Percentiles rank a stretch among this genome's conserved stretches.
Evolutionary conservation across 176 grass and related monocot species (phyloP).

Genomic region (Zizania latifolia): DNA sequence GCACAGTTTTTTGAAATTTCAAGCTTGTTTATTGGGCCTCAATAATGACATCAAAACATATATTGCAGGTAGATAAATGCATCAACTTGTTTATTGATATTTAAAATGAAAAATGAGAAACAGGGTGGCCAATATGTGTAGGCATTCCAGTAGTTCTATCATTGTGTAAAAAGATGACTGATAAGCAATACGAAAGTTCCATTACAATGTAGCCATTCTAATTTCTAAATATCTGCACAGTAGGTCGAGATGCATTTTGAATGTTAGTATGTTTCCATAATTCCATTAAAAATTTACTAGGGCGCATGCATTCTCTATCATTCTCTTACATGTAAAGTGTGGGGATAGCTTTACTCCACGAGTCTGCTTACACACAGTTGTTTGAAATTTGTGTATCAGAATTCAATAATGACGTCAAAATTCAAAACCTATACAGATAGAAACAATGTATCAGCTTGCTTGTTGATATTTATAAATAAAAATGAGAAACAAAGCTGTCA

Average conservation of each 20-base stretch:
- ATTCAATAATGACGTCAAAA: not conserved
- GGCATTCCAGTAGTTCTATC: too few species aligned
- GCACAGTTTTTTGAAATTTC: not conserved
- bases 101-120: too few species aligned
- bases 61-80: not conserved
- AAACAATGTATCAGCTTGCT: not conserved
- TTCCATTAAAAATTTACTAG: too few species aligned
- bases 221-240: too few species aligned
- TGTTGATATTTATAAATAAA: not conserved
- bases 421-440: not conserved
- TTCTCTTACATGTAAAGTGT: not conserved
- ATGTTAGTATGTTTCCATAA: too few species aligned
- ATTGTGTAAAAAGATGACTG: too few species aligned
- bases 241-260: too few species aligned
- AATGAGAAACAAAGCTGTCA: not conserved
- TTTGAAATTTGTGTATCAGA: conserved; percentile 10
- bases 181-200: too few species aligned
- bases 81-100: not conserved
- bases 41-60: not conserved
- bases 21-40: not conserved
- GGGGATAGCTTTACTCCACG: not conserved
- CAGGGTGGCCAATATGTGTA: too few species aligned
- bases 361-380: not conserved
- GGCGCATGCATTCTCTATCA: too few species aligned
- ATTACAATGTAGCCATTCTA: too few species aligned